Percentiles rank a stretch among this genome's conserved stretches.
Conservation (phyloP, 176 grass and related monocot genomes). For the Pontederia paniculata region DNA sequence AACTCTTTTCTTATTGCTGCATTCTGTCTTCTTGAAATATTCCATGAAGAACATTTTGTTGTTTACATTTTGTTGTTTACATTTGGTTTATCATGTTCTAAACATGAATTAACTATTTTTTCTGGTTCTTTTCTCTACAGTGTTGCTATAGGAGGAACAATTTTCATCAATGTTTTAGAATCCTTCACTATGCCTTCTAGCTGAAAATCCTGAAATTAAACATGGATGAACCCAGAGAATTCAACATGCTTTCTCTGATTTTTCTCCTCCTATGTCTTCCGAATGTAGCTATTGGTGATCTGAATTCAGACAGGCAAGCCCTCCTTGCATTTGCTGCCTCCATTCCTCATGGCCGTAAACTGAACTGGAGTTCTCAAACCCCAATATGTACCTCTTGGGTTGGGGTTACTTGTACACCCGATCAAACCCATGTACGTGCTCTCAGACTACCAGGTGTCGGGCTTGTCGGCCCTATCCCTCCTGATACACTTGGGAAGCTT, state of each 20-base stretch:
- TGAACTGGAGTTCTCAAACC: conserved; percentile 60
- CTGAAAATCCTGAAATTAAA: conserved; percentile 20
- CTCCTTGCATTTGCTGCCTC: conserved; percentile 78
- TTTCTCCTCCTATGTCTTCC: conserved; percentile 38
- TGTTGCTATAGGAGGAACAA: neutral
- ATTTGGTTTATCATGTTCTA: no score
- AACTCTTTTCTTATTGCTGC: no score
- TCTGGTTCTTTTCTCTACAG: no score
- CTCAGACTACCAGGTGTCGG: conserved; percentile 73
- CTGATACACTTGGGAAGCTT: conserved; percentile 76
- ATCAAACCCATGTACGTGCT: conserved; percentile 51
- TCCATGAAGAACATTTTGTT: no score
- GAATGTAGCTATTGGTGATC: conserved; percentile 44
- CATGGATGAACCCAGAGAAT: conserved; percentile 26
- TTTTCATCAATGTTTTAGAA: conserved; percentile 13
- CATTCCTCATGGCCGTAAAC: conserved; percentile 72
- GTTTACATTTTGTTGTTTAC: no score
- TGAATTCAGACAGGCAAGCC: conserved; percentile 67
- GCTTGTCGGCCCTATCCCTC: conserved; percentile 66
- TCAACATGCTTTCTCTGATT: conserved; percentile 25
- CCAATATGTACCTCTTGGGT: conserved; percentile 82
- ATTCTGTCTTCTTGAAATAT: no score
- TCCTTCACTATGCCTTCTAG: conserved; percentile 5
- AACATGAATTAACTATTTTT: no score
- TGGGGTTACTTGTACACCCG: conserved; percentile 65